Percentiles rank a stretch among this genome's conserved stretches.
These are phyloP conservation scores for Scheffersomyces coipomensis DNA, from an alignment of 805 yeast species.

Conservation along the genomic window DNA sequence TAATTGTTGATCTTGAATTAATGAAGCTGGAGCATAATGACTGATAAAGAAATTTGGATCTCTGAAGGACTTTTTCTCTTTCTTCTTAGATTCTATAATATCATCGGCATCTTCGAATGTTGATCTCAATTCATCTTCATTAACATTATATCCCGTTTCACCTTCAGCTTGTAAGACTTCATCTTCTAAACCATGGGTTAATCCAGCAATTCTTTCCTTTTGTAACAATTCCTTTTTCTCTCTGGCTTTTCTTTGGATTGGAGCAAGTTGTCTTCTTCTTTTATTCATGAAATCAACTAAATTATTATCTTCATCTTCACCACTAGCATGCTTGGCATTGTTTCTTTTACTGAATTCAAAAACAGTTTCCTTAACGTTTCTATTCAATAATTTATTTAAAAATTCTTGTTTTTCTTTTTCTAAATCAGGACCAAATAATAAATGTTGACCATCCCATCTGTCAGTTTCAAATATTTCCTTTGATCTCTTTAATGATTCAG, in stretches of 20 bases:
- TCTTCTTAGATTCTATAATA: constrained; percentile 20
- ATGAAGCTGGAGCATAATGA: constrained; percentile 82
- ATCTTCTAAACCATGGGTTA: constrained; percentile 70
- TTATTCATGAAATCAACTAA: constrained; percentile 81
- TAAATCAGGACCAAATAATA: constrained; percentile 71
- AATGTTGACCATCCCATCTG: constrained; percentile 83
- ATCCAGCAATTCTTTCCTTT: constrained; percentile 72
- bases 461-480: constrained; percentile 72
- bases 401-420: constrained; percentile 74
- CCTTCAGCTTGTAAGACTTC: constrained; percentile 60
- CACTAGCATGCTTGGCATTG: constrained; percentile 14
- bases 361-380: constrained; percentile 83
- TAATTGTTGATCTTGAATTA: constrained; percentile 79
- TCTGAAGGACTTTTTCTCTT: constrained; percentile 49
- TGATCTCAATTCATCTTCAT: constrained; percentile 46
- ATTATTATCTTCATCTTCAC: constrained; percentile 49
- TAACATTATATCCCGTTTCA: constrained; percentile 45
- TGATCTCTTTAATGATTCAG: constrained; percentile 80
- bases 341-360: constrained; percentile 72
- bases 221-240: constrained; percentile 69
- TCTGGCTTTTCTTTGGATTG: constrained; percentile 74
- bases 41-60: constrained; percentile 82
- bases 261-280: constrained; percentile 84
- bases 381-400: constrained; percentile 66
- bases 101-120: constrained; percentile 56